Conservation (phyloP, 345 rosid genomes). For the Reutealis trisperma region DNA sequence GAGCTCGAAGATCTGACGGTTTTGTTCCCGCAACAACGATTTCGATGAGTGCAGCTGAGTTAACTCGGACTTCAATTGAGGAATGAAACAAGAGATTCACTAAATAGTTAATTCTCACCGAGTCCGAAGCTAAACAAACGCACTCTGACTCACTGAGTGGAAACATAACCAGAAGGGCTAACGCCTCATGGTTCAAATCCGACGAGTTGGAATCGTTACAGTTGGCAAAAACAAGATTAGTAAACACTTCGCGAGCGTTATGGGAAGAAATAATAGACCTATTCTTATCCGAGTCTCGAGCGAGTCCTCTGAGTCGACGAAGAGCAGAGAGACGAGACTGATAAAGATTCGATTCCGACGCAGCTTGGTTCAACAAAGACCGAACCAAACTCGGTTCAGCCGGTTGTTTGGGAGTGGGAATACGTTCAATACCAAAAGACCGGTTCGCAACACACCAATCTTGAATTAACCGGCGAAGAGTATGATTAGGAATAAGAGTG, state of each 20-base stretch:
- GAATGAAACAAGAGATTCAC: conserved; percentile 57
- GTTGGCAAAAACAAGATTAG: conserved; percentile 47
- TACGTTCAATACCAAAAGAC: conserved; percentile 72
- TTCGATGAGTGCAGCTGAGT: conserved; percentile 80
- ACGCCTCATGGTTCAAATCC: conserved; percentile 64
- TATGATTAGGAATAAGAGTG: conserved; percentile 93
- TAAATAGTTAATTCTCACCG: conserved; percentile 44
- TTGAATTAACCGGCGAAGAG: conserved; percentile 95
- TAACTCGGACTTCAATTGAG: conserved; percentile 63
- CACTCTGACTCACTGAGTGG: conserved; percentile 71
- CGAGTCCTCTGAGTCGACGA: conserved; percentile 75
- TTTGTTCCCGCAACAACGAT: conserved; percentile 66
- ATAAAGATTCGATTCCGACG: conserved; percentile 42
- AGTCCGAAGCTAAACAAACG: conserved; percentile 52
- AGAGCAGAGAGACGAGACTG: conserved; percentile 69
- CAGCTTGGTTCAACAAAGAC: conserved; percentile 57
- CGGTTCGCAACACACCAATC: conserved; percentile 97
- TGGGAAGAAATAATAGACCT: conserved; percentile 60
- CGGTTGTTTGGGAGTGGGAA: conserved; percentile 96
- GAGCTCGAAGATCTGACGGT: conserved; percentile 60
- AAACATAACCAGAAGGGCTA: conserved; percentile 62
- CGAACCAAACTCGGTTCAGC: conserved; percentile 77
- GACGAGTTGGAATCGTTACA: conserved; percentile 29
- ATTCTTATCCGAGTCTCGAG: conserved; percentile 88
- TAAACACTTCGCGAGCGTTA: conserved; percentile 52